Percentiles rank a stretch among this genome's conserved stretches.
These are phyloP conservation scores for Scleromitrula shiraiana DNA, from an alignment of 2,329 filamentous ascomycete genomes.

Conservation along the genomic window DNA sequence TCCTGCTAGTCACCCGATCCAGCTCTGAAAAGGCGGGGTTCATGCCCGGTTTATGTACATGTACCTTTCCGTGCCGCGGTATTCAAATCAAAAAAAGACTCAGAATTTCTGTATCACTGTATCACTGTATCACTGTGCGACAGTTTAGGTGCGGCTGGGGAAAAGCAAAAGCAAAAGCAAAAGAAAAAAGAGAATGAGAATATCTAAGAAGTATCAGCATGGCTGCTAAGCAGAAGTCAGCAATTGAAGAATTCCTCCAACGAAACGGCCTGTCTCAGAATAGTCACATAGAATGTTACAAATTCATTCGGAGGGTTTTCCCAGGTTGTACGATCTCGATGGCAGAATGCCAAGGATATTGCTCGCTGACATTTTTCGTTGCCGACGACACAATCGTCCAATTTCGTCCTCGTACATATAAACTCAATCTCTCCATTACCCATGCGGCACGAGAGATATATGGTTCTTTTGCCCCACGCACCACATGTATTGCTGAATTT, in stretches of 20 bases:
- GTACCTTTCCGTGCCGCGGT: constrained; percentile 4
- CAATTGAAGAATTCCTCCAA: constrained; percentile 22
- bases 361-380: constrained; percentile 42
- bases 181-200: background rate
- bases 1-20: background rate
- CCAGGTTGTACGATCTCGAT: constrained; percentile 28
- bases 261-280: constrained; percentile 19
- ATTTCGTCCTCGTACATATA: constrained; percentile 39
- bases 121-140: too few species aligned
- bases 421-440: constrained; percentile 34
- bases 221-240: constrained; percentile 3
- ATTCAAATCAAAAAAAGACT: background rate
- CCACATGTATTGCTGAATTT: constrained; percentile 33
- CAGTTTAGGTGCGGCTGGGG: background rate
- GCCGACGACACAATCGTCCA: constrained; percentile 37
- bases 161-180: background rate
- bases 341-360: constrained; percentile 40
- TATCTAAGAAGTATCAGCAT: constrained; percentile 4
- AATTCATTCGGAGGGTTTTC: constrained; percentile 30
- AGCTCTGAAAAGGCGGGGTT: background rate
- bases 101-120: background rate
- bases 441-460: constrained; percentile 34
- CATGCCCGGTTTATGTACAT: too few species aligned
- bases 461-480: constrained; percentile 36
- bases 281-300: constrained; percentile 24